These are phyloP conservation scores for Leccinum variicolor DNA, from an alignment of 768 basidiomycete genomes.

Conservation along the genomic window DNA sequence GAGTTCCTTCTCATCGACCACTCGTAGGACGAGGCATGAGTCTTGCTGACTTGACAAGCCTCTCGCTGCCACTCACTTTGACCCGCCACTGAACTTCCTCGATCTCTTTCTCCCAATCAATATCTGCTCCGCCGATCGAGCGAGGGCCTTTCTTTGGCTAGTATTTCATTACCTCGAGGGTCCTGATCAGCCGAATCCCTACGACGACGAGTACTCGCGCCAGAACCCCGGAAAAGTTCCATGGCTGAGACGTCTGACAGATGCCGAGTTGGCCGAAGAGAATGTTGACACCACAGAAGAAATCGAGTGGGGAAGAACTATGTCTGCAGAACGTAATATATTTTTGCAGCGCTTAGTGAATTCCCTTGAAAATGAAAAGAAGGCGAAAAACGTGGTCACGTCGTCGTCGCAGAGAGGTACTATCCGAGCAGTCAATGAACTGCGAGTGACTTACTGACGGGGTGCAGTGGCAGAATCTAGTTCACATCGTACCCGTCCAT, in stretches of 20 bases:
- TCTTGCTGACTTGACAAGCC: constrained; percentile 38
- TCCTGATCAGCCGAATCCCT: constrained; percentile 64
- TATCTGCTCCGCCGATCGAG: constrained; percentile 69
- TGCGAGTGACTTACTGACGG: constrained; percentile 10
- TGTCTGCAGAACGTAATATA: constrained; percentile 67
- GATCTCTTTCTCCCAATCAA: constrained; percentile 82
- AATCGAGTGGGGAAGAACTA: constrained; percentile 70
- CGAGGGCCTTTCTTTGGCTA: constrained; percentile 79
- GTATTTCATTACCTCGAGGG: constrained; percentile 79
- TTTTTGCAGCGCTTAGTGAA: constrained; percentile 71
- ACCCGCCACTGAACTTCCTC: constrained; percentile 68
- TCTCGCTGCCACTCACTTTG: constrained; percentile 67
- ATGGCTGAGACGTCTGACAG: constrained; percentile 50
- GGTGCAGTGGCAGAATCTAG: constrained; percentile 21
- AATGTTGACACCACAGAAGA: constrained; percentile 81
- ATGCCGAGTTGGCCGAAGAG: constrained; percentile 55
- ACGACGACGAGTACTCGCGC: constrained; percentile 62
- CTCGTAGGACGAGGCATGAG: constrained; percentile 3
- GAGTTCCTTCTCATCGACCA: constrained; percentile 26
- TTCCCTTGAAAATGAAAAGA: constrained; percentile 50
- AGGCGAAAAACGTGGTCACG: constrained; percentile 34
- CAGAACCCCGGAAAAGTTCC: constrained; percentile 63
- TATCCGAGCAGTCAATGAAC: not conserved
- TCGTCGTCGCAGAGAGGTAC: constrained; percentile 30
- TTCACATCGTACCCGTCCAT: constrained; percentile 25